These are phyloP conservation scores for Sarocladiaceae sp. DNA, from an alignment of 2,329 filamentous ascomycete genomes.

Conservation along the genomic window DNA sequence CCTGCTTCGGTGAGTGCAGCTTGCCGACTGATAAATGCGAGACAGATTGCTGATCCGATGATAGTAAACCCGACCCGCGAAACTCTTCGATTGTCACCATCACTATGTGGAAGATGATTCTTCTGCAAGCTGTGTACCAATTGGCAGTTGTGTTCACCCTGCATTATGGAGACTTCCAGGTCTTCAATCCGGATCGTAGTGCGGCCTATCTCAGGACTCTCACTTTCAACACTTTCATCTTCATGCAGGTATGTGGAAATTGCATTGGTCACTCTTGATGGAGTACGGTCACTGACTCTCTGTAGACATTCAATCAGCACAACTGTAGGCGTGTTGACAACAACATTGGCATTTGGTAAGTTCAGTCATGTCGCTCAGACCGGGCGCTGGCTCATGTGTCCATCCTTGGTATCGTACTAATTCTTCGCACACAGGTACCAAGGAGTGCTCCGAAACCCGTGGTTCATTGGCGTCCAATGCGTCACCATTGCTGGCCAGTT, in stretches of 20 bases:
- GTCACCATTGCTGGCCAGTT: slow-evolving; percentile 67
- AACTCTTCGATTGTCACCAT: slow-evolving; percentile 49
- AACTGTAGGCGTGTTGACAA: slow-evolving; percentile 75
- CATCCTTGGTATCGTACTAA: no score
- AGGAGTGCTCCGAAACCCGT: slow-evolving; percentile 68
- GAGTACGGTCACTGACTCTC: slow-evolving; percentile 53
- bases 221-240: slow-evolving; percentile 77
- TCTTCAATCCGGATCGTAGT: slow-evolving; percentile 34
- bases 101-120: slow-evolving; percentile 82
- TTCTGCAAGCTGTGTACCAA: slow-evolving; percentile 70
- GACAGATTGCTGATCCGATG: not conserved
- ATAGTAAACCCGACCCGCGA: slow-evolving; percentile 22
- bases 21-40: not conserved
- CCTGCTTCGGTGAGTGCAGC: slow-evolving; percentile 21
- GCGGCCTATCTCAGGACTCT: slow-evolving; percentile 47
- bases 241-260: slow-evolving; percentile 59
- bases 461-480: slow-evolving; percentile 66
- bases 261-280: slow-evolving; percentile 62
- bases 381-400: no score
- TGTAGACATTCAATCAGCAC: slow-evolving; percentile 8
- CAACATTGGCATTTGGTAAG: slow-evolving; percentile 63
- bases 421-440: slow-evolving; percentile 53
- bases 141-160: slow-evolving; percentile 60
- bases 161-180: slow-evolving; percentile 42
- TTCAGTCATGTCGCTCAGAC: not conserved